Conservation (phyloP, 192 early-diverging fungal species). For the Pilaira anomala region DNA sequence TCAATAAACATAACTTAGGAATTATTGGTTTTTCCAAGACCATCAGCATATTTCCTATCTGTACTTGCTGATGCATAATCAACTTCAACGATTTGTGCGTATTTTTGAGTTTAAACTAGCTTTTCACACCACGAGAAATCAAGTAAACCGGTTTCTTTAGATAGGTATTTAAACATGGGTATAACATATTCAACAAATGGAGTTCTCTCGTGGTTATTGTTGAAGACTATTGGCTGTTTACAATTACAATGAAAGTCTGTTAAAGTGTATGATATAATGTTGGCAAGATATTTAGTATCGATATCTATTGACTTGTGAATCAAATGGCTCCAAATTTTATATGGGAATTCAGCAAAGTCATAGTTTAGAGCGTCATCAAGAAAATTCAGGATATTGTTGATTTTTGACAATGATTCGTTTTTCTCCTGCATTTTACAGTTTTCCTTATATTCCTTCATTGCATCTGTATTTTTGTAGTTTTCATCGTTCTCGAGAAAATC, state of each 20-base stretch:
- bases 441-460: not conserved
- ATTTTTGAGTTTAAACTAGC: not conserved
- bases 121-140: conserved; percentile 4
- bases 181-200: not conserved
- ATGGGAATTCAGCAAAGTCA: not conserved
- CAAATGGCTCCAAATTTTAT: not conserved
- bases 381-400: not conserved
- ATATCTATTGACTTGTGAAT: not conserved
- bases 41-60: not conserved
- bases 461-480: not conserved
- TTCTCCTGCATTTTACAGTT: not conserved
- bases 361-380: not conserved
- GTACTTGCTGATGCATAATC: not conserved
- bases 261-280: not conserved
- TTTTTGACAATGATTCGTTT: not conserved
- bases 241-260: conserved; percentile 3
- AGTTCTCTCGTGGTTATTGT: not conserved
- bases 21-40: not conserved
- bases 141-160: not conserved
- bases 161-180: not conserved
- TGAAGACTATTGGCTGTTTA: not conserved
- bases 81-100: not conserved
- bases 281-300: not conserved
- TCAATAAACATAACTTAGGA: not conserved
- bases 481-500: not conserved